Conservation (phyloP, 495 filamentous ascomycete genomes). For the Pyrenula aspistea region DNA sequence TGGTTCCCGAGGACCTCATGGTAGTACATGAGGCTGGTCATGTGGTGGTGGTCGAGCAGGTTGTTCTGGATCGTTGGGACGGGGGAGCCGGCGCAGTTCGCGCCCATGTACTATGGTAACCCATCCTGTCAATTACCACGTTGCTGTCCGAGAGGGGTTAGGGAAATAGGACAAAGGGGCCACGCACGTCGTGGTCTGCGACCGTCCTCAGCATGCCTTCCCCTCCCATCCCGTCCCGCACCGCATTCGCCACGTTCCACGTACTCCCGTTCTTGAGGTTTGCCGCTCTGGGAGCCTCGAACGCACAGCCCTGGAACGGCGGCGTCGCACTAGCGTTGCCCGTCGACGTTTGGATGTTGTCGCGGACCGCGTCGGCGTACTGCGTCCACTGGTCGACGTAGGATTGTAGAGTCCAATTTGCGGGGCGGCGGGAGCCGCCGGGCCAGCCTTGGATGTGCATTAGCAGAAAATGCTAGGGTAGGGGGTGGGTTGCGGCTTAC, state of each 20-base stretch:
- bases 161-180: background rate
- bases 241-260: background rate
- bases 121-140: too few relatives aligned
- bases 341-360: background rate
- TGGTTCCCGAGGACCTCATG: slow-evolving; percentile 8
- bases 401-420: slow-evolving; percentile 11
- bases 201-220: slow-evolving; percentile 5
- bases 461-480: background rate
- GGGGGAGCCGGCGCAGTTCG: slow-evolving; percentile 4
- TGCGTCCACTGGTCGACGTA: slow-evolving; percentile 10
- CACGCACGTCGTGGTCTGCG: slow-evolving; percentile 10
- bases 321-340: background rate
- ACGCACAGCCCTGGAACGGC: background rate
- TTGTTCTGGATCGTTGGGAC: slow-evolving; percentile 3
- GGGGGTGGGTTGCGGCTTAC: background rate
- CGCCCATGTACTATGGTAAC: slow-evolving; percentile 12
- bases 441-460: slow-evolving; percentile 7
- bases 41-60: slow-evolving; percentile 5
- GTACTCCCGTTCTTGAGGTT: background rate
- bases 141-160: too few relatives aligned
- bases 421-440: slow-evolving; percentile 6
- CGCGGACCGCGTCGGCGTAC: slow-evolving; percentile 5
- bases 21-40: slow-evolving; percentile 7
- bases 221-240: background rate
- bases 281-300: background rate